Percentiles rank a stretch among this genome's conserved stretches.
phyloP scores from a whole-genome alignment of 1,284 basidiomycete genomes.

The Microbotryum violaceum region DNA sequence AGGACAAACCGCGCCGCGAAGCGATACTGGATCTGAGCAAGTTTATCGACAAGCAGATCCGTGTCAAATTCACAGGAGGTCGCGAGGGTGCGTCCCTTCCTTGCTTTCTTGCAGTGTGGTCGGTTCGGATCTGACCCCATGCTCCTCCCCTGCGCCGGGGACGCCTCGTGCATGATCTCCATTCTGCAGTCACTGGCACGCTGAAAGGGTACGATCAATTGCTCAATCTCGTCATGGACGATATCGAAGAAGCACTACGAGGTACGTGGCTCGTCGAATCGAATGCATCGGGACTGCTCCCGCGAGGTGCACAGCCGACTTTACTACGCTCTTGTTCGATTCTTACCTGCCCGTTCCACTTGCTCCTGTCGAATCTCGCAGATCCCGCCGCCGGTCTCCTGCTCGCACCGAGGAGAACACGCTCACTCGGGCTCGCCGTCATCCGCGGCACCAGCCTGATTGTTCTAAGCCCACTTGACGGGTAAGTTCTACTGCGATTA shows the following conservation, averaged over 20 bases:
- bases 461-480: conserved; percentile 83
- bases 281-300: conserved; percentile 6
- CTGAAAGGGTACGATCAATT: conserved; percentile 96
- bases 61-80: conserved; percentile 95
- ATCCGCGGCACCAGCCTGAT: conserved; percentile 87
- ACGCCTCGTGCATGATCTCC: conserved; percentile 9
- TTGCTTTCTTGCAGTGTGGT: neutral
- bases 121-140: neutral
- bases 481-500: conserved; percentile 48
- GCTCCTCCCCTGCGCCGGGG: neutral
- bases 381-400: conserved; percentile 31
- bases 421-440: conserved; percentile 73
- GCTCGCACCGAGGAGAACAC: conserved; percentile 44
- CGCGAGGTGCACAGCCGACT: neutral
- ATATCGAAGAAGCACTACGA: conserved; percentile 68
- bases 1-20: conserved; percentile 83
- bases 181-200: conserved; percentile 66
- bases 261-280: conserved; percentile 45
- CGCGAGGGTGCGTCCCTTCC: conserved; percentile 62
- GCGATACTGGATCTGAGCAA: conserved; percentile 92
- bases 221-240: conserved; percentile 88
- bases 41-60: conserved; percentile 82
- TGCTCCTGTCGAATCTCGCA: conserved; percentile 1
- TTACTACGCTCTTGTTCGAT: neutral
- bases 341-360: neutral